These are phyloP conservation scores for Aspergillus fumigatiaffinis DNA, from an alignment of 2,329 filamentous ascomycete genomes.

Conservation along the genomic window DNA sequence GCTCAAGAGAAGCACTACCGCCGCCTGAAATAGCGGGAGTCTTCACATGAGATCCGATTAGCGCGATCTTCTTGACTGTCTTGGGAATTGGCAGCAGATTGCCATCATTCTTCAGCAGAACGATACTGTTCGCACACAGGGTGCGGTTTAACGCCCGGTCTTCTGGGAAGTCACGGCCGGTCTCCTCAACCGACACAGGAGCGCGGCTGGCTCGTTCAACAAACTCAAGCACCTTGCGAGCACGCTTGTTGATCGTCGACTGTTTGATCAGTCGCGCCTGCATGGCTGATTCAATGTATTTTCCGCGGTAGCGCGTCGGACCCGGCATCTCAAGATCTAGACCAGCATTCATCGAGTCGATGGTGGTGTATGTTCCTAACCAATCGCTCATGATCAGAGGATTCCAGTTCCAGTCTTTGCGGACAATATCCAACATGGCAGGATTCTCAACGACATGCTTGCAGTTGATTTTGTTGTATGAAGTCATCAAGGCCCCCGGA, in stretches of 20 bases:
- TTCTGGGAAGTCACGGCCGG: slow-evolving; percentile 10
- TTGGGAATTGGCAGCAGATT: slow-evolving; percentile 18
- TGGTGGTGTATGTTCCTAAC: slow-evolving; percentile 19
- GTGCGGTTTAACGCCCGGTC: slow-evolving; percentile 16
- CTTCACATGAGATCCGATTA: slow-evolving; percentile 34
- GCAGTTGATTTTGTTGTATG: slow-evolving; percentile 52
- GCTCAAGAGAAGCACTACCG: slow-evolving; percentile 31
- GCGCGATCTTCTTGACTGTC: slow-evolving; percentile 9
- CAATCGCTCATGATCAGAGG: slow-evolving; percentile 34
- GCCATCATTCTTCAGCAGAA: slow-evolving; percentile 18
- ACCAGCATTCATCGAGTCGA: slow-evolving; percentile 20
- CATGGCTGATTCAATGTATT: slow-evolving; percentile 21
- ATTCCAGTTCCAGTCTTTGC: slow-evolving; percentile 32
- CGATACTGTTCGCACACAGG: slow-evolving; percentile 14
- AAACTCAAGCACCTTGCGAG: slow-evolving; percentile 31
- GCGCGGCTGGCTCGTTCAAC: slow-evolving; percentile 20
- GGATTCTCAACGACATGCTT: slow-evolving; percentile 29
- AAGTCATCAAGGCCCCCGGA: slow-evolving; percentile 51
- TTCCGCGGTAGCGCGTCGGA: slow-evolving; percentile 30
- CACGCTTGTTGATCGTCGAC: slow-evolving; percentile 24
- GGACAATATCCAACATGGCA: slow-evolving; percentile 26
- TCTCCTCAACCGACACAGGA: slow-evolving; percentile 9
- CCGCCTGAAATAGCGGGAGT: slow-evolving; percentile 31
- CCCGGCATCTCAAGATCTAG: slow-evolving; percentile 27
- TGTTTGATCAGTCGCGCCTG: slow-evolving; percentile 25